A percentile compares a stretch with the other conserved stretches of the same genome.
These are phyloP conservation scores for Biancaea sappan DNA, from an alignment of 306 rosid genomes.

Conservation along the genomic window DNA sequence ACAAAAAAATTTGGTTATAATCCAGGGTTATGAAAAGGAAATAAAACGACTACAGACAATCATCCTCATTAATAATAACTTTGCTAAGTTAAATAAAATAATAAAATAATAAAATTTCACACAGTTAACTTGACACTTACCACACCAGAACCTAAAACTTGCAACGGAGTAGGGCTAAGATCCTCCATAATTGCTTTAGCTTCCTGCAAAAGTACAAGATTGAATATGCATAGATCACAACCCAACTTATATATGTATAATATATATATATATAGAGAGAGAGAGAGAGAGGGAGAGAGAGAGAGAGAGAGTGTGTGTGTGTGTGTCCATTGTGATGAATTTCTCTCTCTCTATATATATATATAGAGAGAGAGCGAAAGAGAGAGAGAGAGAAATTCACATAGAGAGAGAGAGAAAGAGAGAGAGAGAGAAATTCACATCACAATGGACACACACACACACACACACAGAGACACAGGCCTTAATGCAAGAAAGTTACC, in stretches of 20 bases:
- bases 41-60: background rate
- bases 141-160: slow-evolving; percentile 70
- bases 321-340: too few relatives aligned
- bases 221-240: slow-evolving; percentile 3
- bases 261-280: background rate
- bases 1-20: slow-evolving; percentile 33
- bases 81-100: slow-evolving; percentile 17
- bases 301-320: too few relatives aligned
- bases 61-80: slow-evolving; percentile 9
- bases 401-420: background rate
- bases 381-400: too few relatives aligned
- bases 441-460: too few relatives aligned
- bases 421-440: background rate
- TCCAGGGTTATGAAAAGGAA: background rate
- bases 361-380: background rate
- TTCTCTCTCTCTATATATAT: too few relatives aligned
- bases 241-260: background rate
- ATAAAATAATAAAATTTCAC: slow-evolving; percentile 22
- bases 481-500: background rate
- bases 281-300: too few relatives aligned
- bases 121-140: slow-evolving; percentile 56
- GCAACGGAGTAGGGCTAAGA: slow-evolving; percentile 67
- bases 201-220: slow-evolving; percentile 63
- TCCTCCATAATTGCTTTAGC: slow-evolving; percentile 92
- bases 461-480: too few relatives aligned